Base-by-base conservation (phyloP, 768 basidiomycete species). In the Clitopilus hobsonii region DNA sequence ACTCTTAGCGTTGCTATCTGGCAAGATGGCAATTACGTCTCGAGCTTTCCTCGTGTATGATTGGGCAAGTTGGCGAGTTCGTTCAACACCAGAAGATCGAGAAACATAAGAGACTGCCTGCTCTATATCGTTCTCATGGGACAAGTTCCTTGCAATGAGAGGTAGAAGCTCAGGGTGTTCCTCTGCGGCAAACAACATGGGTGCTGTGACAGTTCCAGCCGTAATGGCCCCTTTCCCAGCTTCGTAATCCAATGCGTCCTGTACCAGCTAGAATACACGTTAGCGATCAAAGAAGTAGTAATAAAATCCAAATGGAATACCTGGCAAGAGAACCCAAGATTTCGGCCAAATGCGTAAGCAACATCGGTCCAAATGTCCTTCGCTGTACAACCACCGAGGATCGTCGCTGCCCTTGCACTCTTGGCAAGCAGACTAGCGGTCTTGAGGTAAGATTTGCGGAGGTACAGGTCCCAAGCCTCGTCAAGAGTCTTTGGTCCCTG, bases 341-440 rank as follows among this genome's bases (percentile, higher is more conserved):
- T 93, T 53, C 91, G 79, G 1, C 93, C 94, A 69, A 92, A 97
- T 5, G 85, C 86, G 72, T 96, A 97, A 13, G 94, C 94, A 5
- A 86, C 79, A 68, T 96, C 94, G 69, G 91, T 93, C 78, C 91
- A 87, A 8, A 85, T 64, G 61, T 94, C 90, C n/a, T 84, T 85
- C 63, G 87, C 83, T 51, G 65, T 72, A 59, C 77, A 86, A 27
- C 94, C 94, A 4, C 94, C 94, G 1, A 98, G 76, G n/a, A 94
- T 83, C 20, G 91, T 91, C 1, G 91, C 84, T 22, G 89, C 88
- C 20, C 94, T 79, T 4, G 89, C 85, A 16, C 83, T 84, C 71
- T 96, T 96, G 1, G 93, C 93, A 80, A 96, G 88, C 60, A 97
- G 70, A 67, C 88, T 90, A 11, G 94, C 94, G 11, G 91, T 91